A percentile compares a stretch with the other conserved stretches of the same genome.
These are phyloP conservation scores for Neopestalotiopsis sp. DNA, from an alignment of 2,329 filamentous ascomycete genomes.

Conservation along the genomic window DNA sequence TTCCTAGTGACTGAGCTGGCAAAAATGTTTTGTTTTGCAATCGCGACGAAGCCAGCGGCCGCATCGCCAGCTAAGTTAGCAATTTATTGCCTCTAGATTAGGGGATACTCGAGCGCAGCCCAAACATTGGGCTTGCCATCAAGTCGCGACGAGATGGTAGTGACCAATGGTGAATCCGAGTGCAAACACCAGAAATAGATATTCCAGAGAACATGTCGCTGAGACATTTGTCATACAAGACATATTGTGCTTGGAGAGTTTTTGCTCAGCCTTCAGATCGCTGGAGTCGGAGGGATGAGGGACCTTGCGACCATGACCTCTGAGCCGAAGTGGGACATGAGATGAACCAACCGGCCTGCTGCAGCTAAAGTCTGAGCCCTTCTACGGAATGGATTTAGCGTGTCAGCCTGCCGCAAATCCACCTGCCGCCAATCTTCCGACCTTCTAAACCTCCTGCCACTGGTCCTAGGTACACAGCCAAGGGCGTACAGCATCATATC, in stretches of 20 bases:
- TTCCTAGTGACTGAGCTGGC: neutral
- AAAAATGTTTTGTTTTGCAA: neutral
- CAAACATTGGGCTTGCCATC: neutral
- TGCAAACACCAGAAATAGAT: neutral
- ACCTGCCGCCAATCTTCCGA: neutral
- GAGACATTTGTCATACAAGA: neutral
- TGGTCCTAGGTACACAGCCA: too few species aligned
- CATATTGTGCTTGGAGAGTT: too few species aligned
- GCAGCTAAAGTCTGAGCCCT: neutral
- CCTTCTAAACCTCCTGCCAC: neutral
- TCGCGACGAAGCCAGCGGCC: neutral
- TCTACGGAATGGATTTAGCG: neutral
- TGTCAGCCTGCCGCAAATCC: neutral
- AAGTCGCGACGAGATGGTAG: neutral
- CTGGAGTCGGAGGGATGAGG: neutral
- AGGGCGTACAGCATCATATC: too few species aligned
- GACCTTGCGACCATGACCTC: neutral
- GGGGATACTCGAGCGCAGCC: neutral
- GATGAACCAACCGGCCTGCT: neutral
- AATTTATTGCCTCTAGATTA: neutral
- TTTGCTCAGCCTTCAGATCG: too few species aligned
- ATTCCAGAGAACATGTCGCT: neutral
- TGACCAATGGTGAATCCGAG: neutral
- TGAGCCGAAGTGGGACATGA: neutral
- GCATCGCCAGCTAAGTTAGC: neutral